Conservation (phyloP, 192 early-diverging fungal species). For the Coemansia sp. region DNA sequence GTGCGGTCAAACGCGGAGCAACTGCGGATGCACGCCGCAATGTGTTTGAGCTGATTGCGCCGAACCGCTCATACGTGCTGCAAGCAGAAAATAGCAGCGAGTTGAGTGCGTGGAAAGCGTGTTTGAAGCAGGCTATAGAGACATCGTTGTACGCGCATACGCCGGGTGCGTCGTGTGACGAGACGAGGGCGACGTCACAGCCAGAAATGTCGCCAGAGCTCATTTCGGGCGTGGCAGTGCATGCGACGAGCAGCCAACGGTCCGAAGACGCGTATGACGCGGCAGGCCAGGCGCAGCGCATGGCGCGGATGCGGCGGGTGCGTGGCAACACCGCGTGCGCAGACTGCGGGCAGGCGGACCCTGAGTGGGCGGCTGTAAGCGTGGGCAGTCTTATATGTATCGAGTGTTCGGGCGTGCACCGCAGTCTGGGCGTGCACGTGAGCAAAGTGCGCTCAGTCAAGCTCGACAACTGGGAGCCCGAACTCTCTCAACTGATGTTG, state of each 20-base stretch:
- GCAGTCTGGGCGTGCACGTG: conserved; percentile 85
- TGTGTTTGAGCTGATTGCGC: conserved; percentile 81
- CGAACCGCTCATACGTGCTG: conserved; percentile 67
- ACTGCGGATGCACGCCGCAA: conserved; percentile 66
- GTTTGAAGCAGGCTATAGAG: conserved; percentile 49
- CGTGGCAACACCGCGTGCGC: conserved; percentile 56
- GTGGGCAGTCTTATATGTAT: conserved; percentile 82
- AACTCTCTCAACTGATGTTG: conserved; percentile 66
- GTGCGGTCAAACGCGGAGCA: conserved; percentile 64
- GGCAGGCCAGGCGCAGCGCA: conserved; percentile 18
- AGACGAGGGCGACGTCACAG: conserved; percentile 9
- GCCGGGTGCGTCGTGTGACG: not conserved
- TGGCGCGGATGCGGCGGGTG: conserved; percentile 22
- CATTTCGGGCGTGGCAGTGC: conserved; percentile 3
- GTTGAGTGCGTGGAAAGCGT: conserved; percentile 74
- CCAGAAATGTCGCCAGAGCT: not conserved
- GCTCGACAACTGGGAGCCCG: conserved; percentile 85
- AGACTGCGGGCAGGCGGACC: conserved; percentile 59
- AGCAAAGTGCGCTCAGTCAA: conserved; percentile 83
- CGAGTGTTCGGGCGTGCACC: conserved; percentile 89
- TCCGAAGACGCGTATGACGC: not conserved
- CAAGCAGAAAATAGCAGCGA: conserved; percentile 73
- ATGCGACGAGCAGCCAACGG: conserved; percentile 13
- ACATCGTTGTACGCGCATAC: conserved; percentile 39
- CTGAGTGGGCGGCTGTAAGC: conserved; percentile 86